Conservation (phyloP, 768 basidiomycete species). For the Rhizopogon vulgaris region DNA sequence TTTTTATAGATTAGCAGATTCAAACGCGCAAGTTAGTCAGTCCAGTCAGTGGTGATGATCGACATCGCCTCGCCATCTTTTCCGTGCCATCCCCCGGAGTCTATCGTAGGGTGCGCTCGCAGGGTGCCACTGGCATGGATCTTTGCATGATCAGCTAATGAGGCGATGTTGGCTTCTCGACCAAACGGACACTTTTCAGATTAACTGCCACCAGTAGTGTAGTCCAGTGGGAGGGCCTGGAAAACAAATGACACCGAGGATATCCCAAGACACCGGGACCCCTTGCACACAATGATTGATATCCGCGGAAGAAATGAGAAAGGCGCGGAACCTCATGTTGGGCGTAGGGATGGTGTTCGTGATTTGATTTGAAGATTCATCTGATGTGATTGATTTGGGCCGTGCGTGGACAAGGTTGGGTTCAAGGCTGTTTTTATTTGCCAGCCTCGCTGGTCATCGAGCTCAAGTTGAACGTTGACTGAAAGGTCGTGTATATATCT, state of each 20-base stretch:
- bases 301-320: constrained; percentile 2
- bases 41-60: background rate
- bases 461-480: background rate
- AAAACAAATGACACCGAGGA: background rate
- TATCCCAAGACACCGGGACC: constrained; percentile 2
- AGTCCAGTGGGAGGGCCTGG: no score
- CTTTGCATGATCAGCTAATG: background rate
- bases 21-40: background rate
- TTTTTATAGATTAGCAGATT: background rate
- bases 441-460: background rate
- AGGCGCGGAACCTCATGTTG: constrained; percentile 2
- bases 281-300: background rate
- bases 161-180: background rate
- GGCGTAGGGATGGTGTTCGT: constrained; percentile 1
- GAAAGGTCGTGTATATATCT: no score
- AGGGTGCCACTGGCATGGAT: background rate
- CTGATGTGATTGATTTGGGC: constrained; percentile 1
- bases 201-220: background rate
- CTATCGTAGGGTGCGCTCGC: background rate
- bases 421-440: background rate
- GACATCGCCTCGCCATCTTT: background rate
- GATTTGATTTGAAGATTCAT: constrained; percentile 1
- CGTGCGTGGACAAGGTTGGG: background rate
- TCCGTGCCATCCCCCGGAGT: background rate
- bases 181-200: background rate